phyloP scores from a whole-genome alignment of 768 basidiomycete species.

The Podaxis carcinomalis region DNA sequence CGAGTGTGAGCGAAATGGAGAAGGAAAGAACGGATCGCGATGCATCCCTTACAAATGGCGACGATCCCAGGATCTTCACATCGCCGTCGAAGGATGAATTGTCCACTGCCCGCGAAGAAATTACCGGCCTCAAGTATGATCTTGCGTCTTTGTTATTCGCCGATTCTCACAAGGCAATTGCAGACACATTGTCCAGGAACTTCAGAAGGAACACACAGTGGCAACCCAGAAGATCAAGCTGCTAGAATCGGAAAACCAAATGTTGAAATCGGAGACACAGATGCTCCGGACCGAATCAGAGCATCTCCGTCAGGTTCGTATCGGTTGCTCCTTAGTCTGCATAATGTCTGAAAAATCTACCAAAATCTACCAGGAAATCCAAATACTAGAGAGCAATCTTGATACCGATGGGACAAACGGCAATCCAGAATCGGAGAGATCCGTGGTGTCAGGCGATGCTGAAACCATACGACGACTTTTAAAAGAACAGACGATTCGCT shows the following conservation, averaged over 20 bases:
- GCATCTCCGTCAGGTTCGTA: slow-evolving; percentile 66
- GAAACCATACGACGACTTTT: slow-evolving; percentile 36
- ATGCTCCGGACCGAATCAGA: slow-evolving; percentile 60
- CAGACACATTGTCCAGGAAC: slow-evolving; percentile 84
- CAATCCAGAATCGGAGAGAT: slow-evolving; percentile 30
- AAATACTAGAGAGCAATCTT: slow-evolving; percentile 70
- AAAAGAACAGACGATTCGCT: slow-evolving; percentile 44
- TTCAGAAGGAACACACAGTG: slow-evolving; percentile 75
- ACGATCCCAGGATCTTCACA: slow-evolving; percentile 15
- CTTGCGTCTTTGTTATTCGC: background rate
- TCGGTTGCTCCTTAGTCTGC: background rate
- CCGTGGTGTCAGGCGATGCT: slow-evolving; percentile 24
- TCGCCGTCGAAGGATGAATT: slow-evolving; percentile 50
- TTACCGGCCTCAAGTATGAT: slow-evolving; percentile 76
- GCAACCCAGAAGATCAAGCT: slow-evolving; percentile 61
- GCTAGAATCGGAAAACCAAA: slow-evolving; percentile 74
- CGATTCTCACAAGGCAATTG: background rate
- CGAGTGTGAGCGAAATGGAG: slow-evolving; percentile 48
- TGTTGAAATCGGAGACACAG: slow-evolving; percentile 65
- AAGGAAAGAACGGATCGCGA: slow-evolving; percentile 64
- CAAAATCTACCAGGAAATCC: slow-evolving; percentile 58
- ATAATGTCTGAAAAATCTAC: slow-evolving; percentile 12
- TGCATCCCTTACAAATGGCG: slow-evolving; percentile 38
- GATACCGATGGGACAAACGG: slow-evolving; percentile 55
- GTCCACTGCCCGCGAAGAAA: slow-evolving; percentile 54